These are phyloP conservation scores for Ophiostoma ulmi DNA, from an alignment of 2,329 filamentous ascomycete species.

Conservation along the genomic window DNA sequence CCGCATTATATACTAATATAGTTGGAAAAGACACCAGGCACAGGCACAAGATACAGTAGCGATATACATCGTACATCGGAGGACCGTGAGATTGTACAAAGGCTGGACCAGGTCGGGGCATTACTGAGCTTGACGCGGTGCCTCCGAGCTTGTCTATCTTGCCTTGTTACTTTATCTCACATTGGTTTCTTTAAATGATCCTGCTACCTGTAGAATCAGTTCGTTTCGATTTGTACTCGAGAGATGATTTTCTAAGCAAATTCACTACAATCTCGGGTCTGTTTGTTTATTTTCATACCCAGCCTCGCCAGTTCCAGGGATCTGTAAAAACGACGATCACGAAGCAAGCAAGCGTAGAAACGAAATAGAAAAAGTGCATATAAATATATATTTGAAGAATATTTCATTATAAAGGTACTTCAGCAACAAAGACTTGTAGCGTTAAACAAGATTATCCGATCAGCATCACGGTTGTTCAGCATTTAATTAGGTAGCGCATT, in stretches of 20 bases:
- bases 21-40: neutral
- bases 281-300: neutral
- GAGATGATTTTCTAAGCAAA: neutral
- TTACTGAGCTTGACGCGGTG: too few species aligned
- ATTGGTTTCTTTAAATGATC: too few species aligned
- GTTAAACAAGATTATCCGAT: neutral
- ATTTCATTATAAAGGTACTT: neutral
- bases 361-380: neutral
- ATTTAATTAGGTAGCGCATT: neutral
- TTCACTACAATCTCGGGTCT: neutral
- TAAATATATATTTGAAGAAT: neutral
- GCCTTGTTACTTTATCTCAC: too few species aligned
- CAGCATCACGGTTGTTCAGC: neutral
- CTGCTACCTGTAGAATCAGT: too few species aligned
- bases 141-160: too few species aligned
- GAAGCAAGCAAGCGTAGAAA: neutral
- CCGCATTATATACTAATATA: neutral
- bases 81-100: too few species aligned
- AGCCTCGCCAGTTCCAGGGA: slow-evolving; percentile 1
- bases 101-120: neutral
- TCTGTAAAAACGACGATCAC: slow-evolving; percentile 2
- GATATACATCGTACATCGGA: neutral
- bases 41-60: neutral
- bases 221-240: too few species aligned
- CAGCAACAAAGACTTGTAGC: neutral